phyloP scores from a whole-genome alignment of 2,329 filamentous ascomycete species.

The Westerdykella aurantiaca region DNA sequence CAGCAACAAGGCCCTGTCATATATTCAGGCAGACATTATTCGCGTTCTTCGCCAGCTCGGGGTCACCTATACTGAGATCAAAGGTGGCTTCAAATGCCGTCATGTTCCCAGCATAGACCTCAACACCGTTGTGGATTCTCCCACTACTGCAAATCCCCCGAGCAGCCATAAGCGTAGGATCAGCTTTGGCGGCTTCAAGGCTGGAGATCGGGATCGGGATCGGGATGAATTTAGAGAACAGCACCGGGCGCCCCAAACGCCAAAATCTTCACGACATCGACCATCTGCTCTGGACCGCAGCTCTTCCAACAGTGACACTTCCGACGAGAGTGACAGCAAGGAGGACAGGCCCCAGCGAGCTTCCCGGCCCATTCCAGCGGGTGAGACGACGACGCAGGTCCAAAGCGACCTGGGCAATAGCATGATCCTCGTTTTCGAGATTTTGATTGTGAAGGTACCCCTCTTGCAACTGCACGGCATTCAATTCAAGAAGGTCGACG shows the following conservation, averaged over 20 bases:
- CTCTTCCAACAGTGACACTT: conserved; percentile 82
- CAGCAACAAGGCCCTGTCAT: conserved; percentile 78
- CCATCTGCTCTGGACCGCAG: conserved; percentile 57
- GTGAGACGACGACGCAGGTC: conserved; percentile 87
- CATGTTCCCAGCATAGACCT: conserved; percentile 87
- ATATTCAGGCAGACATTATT: conserved; percentile 86
- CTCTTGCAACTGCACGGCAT: conserved; percentile 88
- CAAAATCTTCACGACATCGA: conserved; percentile 42
- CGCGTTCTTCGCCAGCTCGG: conserved; percentile 80
- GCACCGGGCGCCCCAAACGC: conserved; percentile 48
- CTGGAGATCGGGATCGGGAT: conserved; percentile 52
- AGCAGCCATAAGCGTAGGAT: conserved; percentile 65
- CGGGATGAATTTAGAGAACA: conserved; percentile 66
- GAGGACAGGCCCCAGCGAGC: conserved; percentile 39
- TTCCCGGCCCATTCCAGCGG: conserved; percentile 50
- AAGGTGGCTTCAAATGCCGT: conserved; percentile 84
- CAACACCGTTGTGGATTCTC: conserved; percentile 61
- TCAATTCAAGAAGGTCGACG: conserved; percentile 94
- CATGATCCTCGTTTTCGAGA: conserved; percentile 85
- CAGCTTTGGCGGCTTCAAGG: conserved; percentile 69
- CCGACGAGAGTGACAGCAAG: conserved; percentile 64
- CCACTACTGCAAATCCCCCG: conserved; percentile 27
- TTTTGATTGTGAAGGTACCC: conserved; percentile 95
- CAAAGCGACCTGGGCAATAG: conserved; percentile 82
- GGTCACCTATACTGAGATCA: conserved; percentile 88